Evolutionary conservation across 2,329 filamentous ascomycete species (phyloP).

Genomic region (Mollisiaceae sp.): DNA sequence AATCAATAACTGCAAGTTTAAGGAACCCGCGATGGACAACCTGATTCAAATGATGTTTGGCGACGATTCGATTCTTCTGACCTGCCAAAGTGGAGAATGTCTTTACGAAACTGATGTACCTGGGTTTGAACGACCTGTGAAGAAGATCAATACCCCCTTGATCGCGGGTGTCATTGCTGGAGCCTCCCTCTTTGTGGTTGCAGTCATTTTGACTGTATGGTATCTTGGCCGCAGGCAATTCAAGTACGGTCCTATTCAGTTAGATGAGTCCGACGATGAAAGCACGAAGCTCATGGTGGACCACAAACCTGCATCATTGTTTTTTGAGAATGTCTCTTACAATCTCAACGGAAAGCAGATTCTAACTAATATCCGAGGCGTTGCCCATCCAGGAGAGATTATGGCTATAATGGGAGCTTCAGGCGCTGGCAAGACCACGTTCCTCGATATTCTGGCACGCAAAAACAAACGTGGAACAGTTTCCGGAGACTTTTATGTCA

Average conservation of each 20-base stretch:
- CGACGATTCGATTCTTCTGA: conserved; percentile 84
- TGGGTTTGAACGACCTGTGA: conserved; percentile 85
- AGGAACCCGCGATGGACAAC: conserved; percentile 90
- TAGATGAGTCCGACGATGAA: conserved; percentile 92
- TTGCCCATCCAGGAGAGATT: conserved; percentile 93
- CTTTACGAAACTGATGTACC: conserved; percentile 91
- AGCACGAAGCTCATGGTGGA: conserved; percentile 84
- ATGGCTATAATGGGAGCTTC: conserved; percentile 98
- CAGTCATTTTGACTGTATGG: conserved; percentile 82
- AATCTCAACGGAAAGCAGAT: conserved; percentile 87
- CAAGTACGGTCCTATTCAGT: conserved; percentile 73
- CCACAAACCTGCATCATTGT: conserved; percentile 87
- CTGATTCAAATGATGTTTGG: conserved; percentile 89
- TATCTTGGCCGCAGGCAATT: conserved; percentile 80
- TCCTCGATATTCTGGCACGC: conserved; percentile 91
- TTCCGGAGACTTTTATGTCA: conserved; percentile 85
- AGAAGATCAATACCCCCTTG: conserved; percentile 94
- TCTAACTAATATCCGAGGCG: conserved; percentile 77
- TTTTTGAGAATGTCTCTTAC: conserved; percentile 89
- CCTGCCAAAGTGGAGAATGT: conserved; percentile 88
- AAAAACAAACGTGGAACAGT: conserved; percentile 92
- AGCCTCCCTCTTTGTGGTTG: conserved; percentile 86
- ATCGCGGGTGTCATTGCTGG: conserved; percentile 93
- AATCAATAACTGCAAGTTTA: conserved; percentile 75
- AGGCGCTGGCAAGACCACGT: conserved; percentile 95